phyloP scores from a whole-genome alignment of 2,329 filamentous ascomycete species.

The Xylaria sp. region DNA sequence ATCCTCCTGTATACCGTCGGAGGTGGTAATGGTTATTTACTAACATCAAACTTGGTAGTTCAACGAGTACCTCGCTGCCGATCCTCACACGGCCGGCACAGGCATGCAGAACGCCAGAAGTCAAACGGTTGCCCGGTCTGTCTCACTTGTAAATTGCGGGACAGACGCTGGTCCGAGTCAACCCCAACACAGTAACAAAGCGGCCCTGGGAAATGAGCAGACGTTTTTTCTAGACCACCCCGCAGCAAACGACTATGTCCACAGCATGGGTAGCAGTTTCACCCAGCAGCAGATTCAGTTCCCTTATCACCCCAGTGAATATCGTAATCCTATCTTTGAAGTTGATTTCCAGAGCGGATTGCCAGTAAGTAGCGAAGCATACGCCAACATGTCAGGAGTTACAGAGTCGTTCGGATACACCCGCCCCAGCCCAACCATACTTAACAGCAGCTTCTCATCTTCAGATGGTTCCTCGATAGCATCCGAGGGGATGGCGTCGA shows the following conservation, averaged over 20 bases:
- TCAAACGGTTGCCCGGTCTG: slow-evolving; percentile 39
- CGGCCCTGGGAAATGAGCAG: slow-evolving; percentile 36
- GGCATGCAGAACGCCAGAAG: slow-evolving; percentile 32
- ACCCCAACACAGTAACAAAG: slow-evolving; percentile 40
- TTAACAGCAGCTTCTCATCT: slow-evolving; percentile 37
- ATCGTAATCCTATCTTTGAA: slow-evolving; percentile 23
- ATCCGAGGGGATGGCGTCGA: slow-evolving; percentile 37
- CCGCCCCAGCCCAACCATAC: slow-evolving; percentile 25
- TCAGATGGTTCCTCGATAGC: slow-evolving; percentile 34
- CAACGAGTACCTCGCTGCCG: slow-evolving; percentile 31
- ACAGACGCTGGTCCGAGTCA: slow-evolving; percentile 39
- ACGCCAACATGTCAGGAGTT: slow-evolving; percentile 30
- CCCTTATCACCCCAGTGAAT: slow-evolving; percentile 26
- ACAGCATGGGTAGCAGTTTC: slow-evolving; percentile 28
- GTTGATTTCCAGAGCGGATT: slow-evolving; percentile 31
- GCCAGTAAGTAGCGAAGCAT: slow-evolving; percentile 13
- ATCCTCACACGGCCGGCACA: slow-evolving; percentile 24
- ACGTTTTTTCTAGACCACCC: slow-evolving; percentile 34
- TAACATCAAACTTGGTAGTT: slow-evolving; percentile 32
- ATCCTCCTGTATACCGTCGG: background rate
- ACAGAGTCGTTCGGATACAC: slow-evolving; percentile 33
- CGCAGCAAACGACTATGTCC: slow-evolving; percentile 36
- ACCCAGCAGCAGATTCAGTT: slow-evolving; percentile 32
- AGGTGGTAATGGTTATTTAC: background rate
- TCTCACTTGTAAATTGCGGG: slow-evolving; percentile 39